Base-by-base conservation (phyloP, 2,329 filamentous ascomycete genomes). In the Xylariaceae sp. region DNA sequence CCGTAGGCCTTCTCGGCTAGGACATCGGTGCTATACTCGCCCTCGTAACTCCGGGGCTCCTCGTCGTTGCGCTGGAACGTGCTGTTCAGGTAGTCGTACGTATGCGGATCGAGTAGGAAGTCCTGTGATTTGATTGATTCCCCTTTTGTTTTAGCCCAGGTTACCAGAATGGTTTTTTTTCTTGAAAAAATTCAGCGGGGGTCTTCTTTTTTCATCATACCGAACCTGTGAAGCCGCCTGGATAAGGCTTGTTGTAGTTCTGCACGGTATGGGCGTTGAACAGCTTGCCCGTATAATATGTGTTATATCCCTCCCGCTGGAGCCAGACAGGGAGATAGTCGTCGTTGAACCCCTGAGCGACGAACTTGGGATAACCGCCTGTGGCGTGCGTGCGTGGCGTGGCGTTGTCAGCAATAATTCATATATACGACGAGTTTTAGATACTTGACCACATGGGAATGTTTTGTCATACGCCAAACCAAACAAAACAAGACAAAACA, bases 1-100 rank as follows among this genome's bases (percentile, higher is more conserved):
- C 69, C 75, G 5, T 73, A 64, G 0, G 80, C 73, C 45, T 81
- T 78, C 3, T 72, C 53, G 0, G 74, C 69, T 11, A 84, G 66
- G 5, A 86, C 61, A 49, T 85, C 82, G 2, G 70, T 67, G 29
- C 64, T 59, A 48, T 68, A 59, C 21, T 61, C 31, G 7, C 55
- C 54, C 23, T 58, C 50, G 26, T 64, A 62, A 40, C 58, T 63
- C 12, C 57, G 51, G 0, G 64, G 64, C 1, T 40, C 40, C 2
- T 78, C 70, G 0, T 66, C 60, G 48, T 85, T 81, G 8, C 75
- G 68, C 44, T 81, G 73, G 54, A 78, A 81, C 4, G 72, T 79
- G 2, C 75, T 67, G 52, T 85, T 84, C 17, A 78, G 67, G 53
- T 85, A 87, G 18, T 73, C 66, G 51, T 86, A 86, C 0, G 82